Evolutionary conservation across 208 protist species (phyloP).

Genomic region (Leptomonas seymouri): DNA sequence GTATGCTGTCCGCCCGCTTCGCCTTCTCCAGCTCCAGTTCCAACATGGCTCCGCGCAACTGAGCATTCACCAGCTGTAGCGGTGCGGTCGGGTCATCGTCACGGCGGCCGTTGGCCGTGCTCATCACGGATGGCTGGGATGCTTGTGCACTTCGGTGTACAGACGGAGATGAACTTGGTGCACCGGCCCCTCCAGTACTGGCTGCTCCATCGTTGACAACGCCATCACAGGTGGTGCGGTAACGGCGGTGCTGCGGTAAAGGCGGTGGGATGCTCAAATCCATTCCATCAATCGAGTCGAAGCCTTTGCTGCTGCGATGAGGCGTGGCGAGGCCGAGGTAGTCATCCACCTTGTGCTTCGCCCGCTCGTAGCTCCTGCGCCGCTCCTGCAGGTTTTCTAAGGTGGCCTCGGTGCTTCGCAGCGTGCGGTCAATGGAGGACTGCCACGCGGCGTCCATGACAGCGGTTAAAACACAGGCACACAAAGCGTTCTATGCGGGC

Average conservation of each 20-base stretch:
- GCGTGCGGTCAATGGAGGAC: slow-evolving; percentile 41
- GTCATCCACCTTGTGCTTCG: slow-evolving; percentile 33
- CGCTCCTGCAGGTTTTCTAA: slow-evolving; percentile 54
- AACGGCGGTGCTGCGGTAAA: slow-evolving; percentile 38
- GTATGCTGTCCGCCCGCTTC: slow-evolving; percentile 60
- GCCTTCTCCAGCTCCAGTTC: slow-evolving; percentile 79
- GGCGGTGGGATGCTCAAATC: slow-evolving; percentile 38
- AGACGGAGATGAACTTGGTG: neutral
- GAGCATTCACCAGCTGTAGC: slow-evolving; percentile 42
- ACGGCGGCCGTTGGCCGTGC: neutral
- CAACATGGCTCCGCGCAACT: slow-evolving; percentile 55
- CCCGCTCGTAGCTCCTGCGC: slow-evolving; percentile 34
- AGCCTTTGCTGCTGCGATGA: neutral
- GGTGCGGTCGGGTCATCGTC: slow-evolving; percentile 15
- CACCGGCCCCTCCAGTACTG: neutral
- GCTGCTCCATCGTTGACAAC: neutral
- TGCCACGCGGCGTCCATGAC: slow-evolving; percentile 20
- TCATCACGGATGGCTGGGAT: neutral
- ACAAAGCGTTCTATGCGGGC: too few species aligned
- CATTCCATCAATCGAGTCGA: slow-evolving; percentile 17
- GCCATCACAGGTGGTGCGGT: slow-evolving; percentile 10
- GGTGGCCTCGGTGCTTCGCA: slow-evolving; percentile 54
- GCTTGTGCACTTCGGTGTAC: neutral
- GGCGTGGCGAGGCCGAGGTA: slow-evolving; percentile 22
- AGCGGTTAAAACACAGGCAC: neutral